Evolutionary conservation across 768 basidiomycete genomes (phyloP).

Genomic region (Gautieria morchelliformis): DNA sequence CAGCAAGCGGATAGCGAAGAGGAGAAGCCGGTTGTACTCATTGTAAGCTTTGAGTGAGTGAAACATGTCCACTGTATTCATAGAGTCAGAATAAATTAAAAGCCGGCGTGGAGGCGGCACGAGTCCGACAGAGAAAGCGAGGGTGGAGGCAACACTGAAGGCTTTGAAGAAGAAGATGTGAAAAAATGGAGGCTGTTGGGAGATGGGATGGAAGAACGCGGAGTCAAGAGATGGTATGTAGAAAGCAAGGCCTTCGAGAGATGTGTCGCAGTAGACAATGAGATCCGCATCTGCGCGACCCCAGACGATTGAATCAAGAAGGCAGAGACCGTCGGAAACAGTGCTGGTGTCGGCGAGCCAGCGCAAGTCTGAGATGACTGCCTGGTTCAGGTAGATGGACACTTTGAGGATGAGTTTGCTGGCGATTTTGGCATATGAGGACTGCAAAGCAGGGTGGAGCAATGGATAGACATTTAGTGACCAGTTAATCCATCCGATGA

Average conservation of each 20-base stretch:
- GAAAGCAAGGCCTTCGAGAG: constrained; percentile 13
- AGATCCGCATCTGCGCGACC: constrained; percentile 9
- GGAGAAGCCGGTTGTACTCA: constrained; percentile 20
- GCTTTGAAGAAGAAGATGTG: constrained; percentile 9
- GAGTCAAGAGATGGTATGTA: constrained; percentile 9
- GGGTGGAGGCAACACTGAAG: constrained; percentile 4
- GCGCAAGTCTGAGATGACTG: constrained; percentile 16
- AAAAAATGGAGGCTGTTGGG: neutral
- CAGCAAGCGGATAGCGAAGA: constrained; percentile 14
- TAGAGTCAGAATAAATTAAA: constrained; percentile 17
- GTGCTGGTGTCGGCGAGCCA: constrained; percentile 24
- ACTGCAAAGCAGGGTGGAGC: constrained; percentile 24
- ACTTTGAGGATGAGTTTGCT: constrained; percentile 16
- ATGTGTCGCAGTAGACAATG: constrained; percentile 17
- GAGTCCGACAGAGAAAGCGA: neutral
- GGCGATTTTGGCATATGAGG: too few species aligned
- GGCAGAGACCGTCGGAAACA: constrained; percentile 13
- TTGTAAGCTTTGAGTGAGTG: constrained; percentile 15
- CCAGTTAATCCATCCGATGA: constrained; percentile 34
- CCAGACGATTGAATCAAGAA: constrained; percentile 14
- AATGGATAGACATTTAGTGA: constrained; percentile 30
- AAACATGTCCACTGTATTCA: too few species aligned
- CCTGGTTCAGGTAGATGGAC: constrained; percentile 21
- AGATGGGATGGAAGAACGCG: constrained; percentile 8
- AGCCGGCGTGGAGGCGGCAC: constrained; percentile 7